Evolutionary conservation across 2,329 filamentous ascomycete genomes (phyloP).

Genomic region (Cadophora sp.): DNA sequence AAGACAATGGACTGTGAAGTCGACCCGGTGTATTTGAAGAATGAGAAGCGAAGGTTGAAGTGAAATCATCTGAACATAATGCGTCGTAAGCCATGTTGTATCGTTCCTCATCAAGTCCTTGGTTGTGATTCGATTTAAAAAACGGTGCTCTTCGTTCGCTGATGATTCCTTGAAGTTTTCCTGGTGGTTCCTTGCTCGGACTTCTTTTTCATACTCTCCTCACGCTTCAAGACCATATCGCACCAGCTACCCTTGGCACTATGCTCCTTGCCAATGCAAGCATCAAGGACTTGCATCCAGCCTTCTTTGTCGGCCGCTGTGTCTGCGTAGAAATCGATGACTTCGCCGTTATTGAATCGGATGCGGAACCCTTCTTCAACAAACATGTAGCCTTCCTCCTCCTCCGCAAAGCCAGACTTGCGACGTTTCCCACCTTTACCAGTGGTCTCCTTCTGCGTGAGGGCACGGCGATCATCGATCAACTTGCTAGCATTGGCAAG

Average conservation of each 20-base stretch:
- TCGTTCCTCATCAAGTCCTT: slow-evolving; percentile 30
- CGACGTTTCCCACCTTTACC: slow-evolving; percentile 80
- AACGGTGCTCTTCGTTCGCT: slow-evolving; percentile 43
- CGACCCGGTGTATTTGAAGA: slow-evolving; percentile 20
- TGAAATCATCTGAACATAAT: slow-evolving; percentile 24
- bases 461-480: slow-evolving; percentile 86
- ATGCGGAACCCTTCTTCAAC: slow-evolving; percentile 99
- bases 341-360: slow-evolving; percentile 96
- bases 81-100: slow-evolving; percentile 29
- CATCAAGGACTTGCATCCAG: slow-evolving; percentile 92
- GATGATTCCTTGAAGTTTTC: slow-evolving; percentile 38
- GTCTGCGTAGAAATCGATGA: slow-evolving; percentile 77
- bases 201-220: slow-evolving; percentile 48
- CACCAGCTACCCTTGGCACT: slow-evolving; percentile 69
- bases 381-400: slow-evolving; percentile 99
- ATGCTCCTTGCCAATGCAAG: slow-evolving; percentile 58
- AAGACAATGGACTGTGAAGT: slow-evolving; percentile 28
- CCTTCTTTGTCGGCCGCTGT: slow-evolving; percentile 85
- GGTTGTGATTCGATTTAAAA: slow-evolving; percentile 24
- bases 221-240: slow-evolving; percentile 68
- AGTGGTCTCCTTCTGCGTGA: slow-evolving; percentile 83
- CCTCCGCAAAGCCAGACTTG: slow-evolving; percentile 94
- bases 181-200: slow-evolving; percentile 32
- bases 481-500: slow-evolving; percentile 89
- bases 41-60: slow-evolving; percentile 16